phyloP scores from a whole-genome alignment of 2,329 filamentous ascomycete species.

The Knoxdaviesia capensis region DNA sequence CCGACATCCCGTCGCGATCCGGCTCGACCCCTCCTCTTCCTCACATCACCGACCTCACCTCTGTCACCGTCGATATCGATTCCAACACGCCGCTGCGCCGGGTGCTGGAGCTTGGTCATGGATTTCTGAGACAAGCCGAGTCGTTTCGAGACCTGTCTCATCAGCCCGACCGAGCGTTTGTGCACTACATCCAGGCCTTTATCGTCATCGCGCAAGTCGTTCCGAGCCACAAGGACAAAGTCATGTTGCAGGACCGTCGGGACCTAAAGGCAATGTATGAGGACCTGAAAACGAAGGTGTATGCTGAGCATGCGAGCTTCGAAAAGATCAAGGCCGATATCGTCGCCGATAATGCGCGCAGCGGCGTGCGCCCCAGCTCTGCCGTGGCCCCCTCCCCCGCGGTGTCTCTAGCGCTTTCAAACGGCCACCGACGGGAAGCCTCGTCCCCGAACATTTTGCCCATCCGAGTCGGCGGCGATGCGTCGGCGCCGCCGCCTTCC shows the following conservation, averaged over 20 bases:
- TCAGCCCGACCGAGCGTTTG: slow-evolving; percentile 54
- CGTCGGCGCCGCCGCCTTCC: slow-evolving; percentile 5
- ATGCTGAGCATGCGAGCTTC: slow-evolving; percentile 25
- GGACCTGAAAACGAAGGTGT: slow-evolving; percentile 28
- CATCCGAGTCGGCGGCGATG: neutral
- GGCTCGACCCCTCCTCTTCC: slow-evolving; percentile 18
- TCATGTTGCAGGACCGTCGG: slow-evolving; percentile 35
- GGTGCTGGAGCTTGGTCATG: slow-evolving; percentile 31
- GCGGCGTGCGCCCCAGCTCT: slow-evolving; percentile 30
- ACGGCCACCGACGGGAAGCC: neutral
- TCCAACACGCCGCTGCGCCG: slow-evolving; percentile 28
- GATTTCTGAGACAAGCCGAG: slow-evolving; percentile 36
- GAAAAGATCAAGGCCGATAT: slow-evolving; percentile 38
- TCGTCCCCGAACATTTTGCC: neutral
- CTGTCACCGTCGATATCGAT: slow-evolving; percentile 24
- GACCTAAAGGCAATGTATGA: slow-evolving; percentile 27
- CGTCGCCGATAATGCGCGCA: slow-evolving; percentile 41
- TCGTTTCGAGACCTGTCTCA: slow-evolving; percentile 37
- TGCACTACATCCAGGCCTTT: slow-evolving; percentile 67
- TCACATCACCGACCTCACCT: slow-evolving; percentile 33
- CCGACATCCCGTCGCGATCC: neutral
- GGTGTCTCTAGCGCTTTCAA: too few species aligned
- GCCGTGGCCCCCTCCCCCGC: neutral
- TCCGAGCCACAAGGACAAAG: slow-evolving; percentile 56
- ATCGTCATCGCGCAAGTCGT: slow-evolving; percentile 62